Evolutionary conservation across 306 rosid genomes (phyloP).

Genomic region (Cercis canadensis): DNA sequence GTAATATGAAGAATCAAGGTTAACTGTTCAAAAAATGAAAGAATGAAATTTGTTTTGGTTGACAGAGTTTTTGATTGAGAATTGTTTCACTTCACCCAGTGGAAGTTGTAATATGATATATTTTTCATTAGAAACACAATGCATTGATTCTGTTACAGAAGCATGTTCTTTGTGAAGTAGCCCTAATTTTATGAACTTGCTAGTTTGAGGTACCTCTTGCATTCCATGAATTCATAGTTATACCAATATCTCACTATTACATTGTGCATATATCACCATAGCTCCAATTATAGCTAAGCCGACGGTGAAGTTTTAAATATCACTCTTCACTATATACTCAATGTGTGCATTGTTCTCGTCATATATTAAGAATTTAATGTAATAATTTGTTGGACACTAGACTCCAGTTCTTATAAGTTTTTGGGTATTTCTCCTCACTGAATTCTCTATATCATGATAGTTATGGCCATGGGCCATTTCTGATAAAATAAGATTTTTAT

Average conservation of each 20-base stretch:
- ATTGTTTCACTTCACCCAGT: not conserved
- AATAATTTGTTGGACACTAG: too few relatives aligned
- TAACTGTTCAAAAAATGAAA: not conserved
- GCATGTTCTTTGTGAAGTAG: not conserved
- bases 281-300: not conserved
- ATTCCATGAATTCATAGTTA: not conserved
- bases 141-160: not conserved
- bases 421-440: too few relatives aligned
- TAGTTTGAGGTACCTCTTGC: slow-evolving; percentile 16
- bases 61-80: not conserved
- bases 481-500: not conserved
- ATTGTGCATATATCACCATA: not conserved
- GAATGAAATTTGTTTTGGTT: slow-evolving; percentile 1
- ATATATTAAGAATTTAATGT: not conserved
- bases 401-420: too few relatives aligned
- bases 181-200: not conserved
- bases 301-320: not conserved
- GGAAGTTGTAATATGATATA: not conserved
- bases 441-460: too few relatives aligned
- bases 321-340: not conserved
- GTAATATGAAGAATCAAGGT: not conserved
- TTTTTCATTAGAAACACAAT: not conserved
- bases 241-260: not conserved
- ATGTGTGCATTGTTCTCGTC: not conserved
- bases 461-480: not conserved